A percentile compares a stretch with the other conserved stretches of the same genome.
Conservation (phyloP, 805 yeast genomes). For the Hanseniaspora lindneri region DNA sequence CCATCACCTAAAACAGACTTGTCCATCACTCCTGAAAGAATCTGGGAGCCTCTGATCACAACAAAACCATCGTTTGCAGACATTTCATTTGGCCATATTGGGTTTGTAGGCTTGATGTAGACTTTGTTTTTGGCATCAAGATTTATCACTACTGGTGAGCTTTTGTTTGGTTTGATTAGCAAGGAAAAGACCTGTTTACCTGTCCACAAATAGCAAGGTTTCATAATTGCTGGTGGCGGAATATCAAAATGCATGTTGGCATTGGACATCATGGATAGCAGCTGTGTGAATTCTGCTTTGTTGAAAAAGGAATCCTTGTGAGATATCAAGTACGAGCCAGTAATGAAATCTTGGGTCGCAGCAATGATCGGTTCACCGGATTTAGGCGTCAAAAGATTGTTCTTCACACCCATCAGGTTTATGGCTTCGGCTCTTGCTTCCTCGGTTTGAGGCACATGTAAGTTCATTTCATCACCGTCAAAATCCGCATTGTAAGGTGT, state of each 20-base stretch:
- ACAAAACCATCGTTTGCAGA: conserved; percentile 95
- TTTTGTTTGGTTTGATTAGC: conserved; percentile 67
- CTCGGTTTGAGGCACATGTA: conserved; percentile 97
- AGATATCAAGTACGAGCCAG: conserved; percentile 86
- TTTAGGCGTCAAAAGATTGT: conserved; percentile 86
- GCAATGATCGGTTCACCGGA: conserved; percentile 99
- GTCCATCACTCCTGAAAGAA: conserved; percentile 92
- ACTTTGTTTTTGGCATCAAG: conserved; percentile 92
- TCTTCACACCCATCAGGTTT: conserved; percentile 93
- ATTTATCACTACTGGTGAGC: conserved; percentile 72
- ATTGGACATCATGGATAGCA: conserved; percentile 92
- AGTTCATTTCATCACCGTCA: conserved; percentile 98
- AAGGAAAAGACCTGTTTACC: conserved; percentile 92
- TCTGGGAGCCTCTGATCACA: conserved; percentile 75
- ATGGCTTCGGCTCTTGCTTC: conserved; percentile 99
- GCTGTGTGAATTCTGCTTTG: conserved; percentile 68
- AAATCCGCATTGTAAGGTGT: conserved; percentile 99
- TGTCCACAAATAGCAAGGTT: conserved; percentile 88
- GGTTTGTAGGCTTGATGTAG: conserved; percentile 56
- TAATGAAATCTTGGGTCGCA: conserved; percentile 97
- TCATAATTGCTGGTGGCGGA: conserved; percentile 89
- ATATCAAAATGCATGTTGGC: conserved; percentile 77
- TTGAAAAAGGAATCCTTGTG: conserved; percentile 89
- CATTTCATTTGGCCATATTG: conserved; percentile 77
- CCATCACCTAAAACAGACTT: conserved; percentile 95